These are phyloP conservation scores for Rhodosporidiobolus sp. DNA, from an alignment of 768 basidiomycete genomes.

Conservation along the genomic window DNA sequence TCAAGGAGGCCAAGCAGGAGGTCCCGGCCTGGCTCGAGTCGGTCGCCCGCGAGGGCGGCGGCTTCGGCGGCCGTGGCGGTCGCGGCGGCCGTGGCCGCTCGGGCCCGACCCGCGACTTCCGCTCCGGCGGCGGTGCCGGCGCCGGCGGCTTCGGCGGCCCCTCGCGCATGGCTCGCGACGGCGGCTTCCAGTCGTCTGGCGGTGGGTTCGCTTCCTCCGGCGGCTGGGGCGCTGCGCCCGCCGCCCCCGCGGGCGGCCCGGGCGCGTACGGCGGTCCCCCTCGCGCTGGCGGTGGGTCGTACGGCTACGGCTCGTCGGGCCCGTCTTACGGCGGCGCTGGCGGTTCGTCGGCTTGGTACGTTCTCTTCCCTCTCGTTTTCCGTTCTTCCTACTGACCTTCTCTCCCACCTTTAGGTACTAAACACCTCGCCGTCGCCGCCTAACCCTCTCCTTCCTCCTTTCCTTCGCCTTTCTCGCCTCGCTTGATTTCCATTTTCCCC, in stretches of 20 bases:
- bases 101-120: conserved; percentile 49
- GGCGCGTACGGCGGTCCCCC: conserved; percentile 28
- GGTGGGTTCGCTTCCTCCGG: conserved; percentile 5
- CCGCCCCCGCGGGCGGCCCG: conserved; percentile 1
- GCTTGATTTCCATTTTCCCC: not conserved
- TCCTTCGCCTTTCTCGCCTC: not conserved
- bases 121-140: conserved; percentile 48
- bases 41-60: conserved; percentile 67
- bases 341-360: conserved; percentile 29
- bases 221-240: not conserved
- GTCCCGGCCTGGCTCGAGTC: conserved; percentile 87
- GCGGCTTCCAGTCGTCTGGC: not conserved
- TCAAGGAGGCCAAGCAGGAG: conserved; percentile 94
- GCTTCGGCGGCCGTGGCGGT: conserved; percentile 49
- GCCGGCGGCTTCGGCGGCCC: conserved; percentile 7
- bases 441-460: not conserved
- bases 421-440: not conserved
- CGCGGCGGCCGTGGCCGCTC: conserved; percentile 58
- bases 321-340: conserved; percentile 24
- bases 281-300: conserved; percentile 27
- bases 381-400: not conserved
- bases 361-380: not conserved
- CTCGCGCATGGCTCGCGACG: not conserved
- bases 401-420: conserved; percentile 5
- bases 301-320: conserved; percentile 21